Evolutionary conservation across 805 yeast genomes (phyloP), one percentile per base, ranked within the genome.

Genomic region (Ogataea pignaliae): DNA sequence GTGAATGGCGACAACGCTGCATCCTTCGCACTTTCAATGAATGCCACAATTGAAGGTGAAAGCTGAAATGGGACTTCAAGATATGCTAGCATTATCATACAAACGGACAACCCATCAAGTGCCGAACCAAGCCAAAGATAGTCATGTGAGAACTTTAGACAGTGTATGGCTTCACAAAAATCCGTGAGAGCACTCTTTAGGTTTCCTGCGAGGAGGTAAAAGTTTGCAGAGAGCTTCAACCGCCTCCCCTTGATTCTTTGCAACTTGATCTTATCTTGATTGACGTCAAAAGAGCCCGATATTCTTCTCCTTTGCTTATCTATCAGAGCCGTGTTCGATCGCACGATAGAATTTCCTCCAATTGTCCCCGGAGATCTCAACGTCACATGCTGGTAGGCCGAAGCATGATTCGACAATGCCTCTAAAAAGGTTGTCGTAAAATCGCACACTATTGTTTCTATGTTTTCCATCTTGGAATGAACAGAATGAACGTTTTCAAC

Each of bases 81-180:
- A 53, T 71, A 80, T 11, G 83, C 72, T 39, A 87, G 67, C 42
- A 89, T 61, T 5, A 84, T 61, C 34, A 84, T 61, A 46, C 86
- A 77, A 1, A 87, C 79, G 0, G 84, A 85, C 10, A 89, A 66
- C 0, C 90, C 88, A 53, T 89, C 97, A n/a, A 91, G 60, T 0
- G 96, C 80, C 28, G 91, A 83, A 0, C 84, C 98, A 12, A 88
- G 71, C 98, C 98, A 93, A 9, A 93, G 66, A 54, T 77, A 76
- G 60, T 93, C 99, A 40, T 79, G 79, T 2, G 82, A 70, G 11
- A 76, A 70, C 47, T 78, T 79, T 42, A 88, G 64, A 18, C 75
- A 65, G 2, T 68, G 55, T 1, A 84, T 72, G 0, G 97, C 82
- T 34, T 89, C 96, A n/a, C 82, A 76, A 53, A 89, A 83, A 46